Evolutionary conservation across 2,329 filamentous ascomycete genomes (phyloP), one percentile per base, ranked within the genome.

Genomic region (Phyllosticta citriasiana): DNA sequence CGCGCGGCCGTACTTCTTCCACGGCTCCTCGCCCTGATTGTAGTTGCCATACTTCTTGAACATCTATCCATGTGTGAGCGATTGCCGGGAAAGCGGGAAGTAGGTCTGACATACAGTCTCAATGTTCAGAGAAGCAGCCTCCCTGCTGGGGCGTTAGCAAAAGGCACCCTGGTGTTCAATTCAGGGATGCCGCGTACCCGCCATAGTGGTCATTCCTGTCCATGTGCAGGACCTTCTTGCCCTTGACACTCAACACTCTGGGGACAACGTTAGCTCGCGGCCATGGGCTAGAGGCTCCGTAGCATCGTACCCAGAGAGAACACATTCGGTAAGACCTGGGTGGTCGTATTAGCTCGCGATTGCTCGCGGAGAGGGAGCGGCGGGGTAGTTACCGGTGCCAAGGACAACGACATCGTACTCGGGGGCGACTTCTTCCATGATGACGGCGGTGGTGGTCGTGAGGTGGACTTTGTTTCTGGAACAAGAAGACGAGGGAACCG

Each of bases 351-450:
- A 72, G 69, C 67, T 70, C 65, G 62, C 69, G 66, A 60, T 54
- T 35, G 63, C 62, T 59, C 62, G 59, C 59, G 63, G 58, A 66
- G 70, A 68, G 67, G 68, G 16, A 63, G 68, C 67, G 71, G 73
- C 72, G 76, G 75, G 76, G 69, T 65, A 67, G 78, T 73, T 82
- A 96, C 91, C 92, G 76, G 94, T 99, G 83, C 94, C 94, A 76
- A 99, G 86, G 75, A 99, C 94, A 75, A 99, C 86, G 77, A 97
- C 90, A 84, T 99, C 94, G 84, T 99, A 99, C 79, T 97, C 92
- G 74, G 91, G 89, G 69, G 92, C 91, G 74, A 99, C 96, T 79
- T 97, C 94, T 75, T 97, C 94, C 94, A 97, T 97, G 79, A 65
- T 83, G 78, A 40, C 50, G 25, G 53, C 22, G 50, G 56, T 55